A percentile compares a stretch with the other conserved stretches of the same genome.
Conservation (phyloP, 352 stramenopile genomes). For the Aphanomyces invadans region DNA sequence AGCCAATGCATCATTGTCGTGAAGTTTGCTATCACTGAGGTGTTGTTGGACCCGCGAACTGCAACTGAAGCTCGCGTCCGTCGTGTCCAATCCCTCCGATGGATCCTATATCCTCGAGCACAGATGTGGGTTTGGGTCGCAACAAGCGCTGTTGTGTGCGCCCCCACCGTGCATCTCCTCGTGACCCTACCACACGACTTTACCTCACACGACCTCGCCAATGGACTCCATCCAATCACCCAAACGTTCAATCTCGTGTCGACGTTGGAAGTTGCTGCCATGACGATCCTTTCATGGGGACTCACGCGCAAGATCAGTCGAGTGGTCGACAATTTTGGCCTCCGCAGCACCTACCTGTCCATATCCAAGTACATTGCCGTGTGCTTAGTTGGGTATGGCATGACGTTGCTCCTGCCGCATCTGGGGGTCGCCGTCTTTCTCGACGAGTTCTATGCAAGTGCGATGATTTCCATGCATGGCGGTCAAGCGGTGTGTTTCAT, state of each 20-base stretch:
- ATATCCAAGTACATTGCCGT: background rate
- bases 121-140: conserved; percentile 5
- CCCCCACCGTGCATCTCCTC: background rate
- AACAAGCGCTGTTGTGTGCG: background rate
- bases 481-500: conserved; percentile 8
- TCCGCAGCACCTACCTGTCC: conserved; percentile 5
- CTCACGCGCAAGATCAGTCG: conserved; percentile 18
- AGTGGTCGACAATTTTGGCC: conserved; percentile 23
- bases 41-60: conserved; percentile 6
- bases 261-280: background rate
- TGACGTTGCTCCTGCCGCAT: background rate
- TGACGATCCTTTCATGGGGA: conserved; percentile 5
- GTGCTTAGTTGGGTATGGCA: background rate
- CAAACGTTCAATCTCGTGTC: background rate
- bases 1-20: conserved; percentile 17
- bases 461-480: background rate
- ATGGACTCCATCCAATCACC: background rate
- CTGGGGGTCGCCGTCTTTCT: background rate
- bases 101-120: conserved; percentile 17
- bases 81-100: conserved; percentile 14
- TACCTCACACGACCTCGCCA: background rate
- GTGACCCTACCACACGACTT: background rate
- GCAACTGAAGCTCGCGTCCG: conserved; percentile 11
- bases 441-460: background rate
- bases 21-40: conserved; percentile 20